Base-by-base conservation (phyloP, 148 eudicot species). In the Gaultheria prostrata region DNA sequence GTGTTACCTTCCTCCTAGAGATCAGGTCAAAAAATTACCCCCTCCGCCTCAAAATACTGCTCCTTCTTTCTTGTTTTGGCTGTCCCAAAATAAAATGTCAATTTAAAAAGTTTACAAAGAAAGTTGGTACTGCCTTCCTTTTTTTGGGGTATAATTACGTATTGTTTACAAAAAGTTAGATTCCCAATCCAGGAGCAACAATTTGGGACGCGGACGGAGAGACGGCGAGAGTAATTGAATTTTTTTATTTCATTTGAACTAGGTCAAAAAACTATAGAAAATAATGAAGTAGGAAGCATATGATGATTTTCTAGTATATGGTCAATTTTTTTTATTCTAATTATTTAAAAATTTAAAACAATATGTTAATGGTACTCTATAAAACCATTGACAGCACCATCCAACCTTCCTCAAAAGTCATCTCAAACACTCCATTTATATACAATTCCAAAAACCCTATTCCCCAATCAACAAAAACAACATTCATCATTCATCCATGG, bases 381-480 rank as follows among this genome's bases (percentile, higher is more conserved):
- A 67, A 30, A 67, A 12, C 14, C 7, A 30, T 7, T 67, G 72
- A 67, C 30, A 67, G 72, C 72, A 67, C 39, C 12, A 18, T 50
- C 12, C 26, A 28, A 45, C 67, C 56, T 30, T 65, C 63, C 4
- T 76, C 20, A 78, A 54, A 21, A 54, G 43, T 17, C 17, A 43
- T 67, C 67, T 67, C 72, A 39, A 72, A 46, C 65, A 43, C 56
- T 30, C 79, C 46, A 79, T 79, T 39, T 84, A 79, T 71, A 84
- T 71, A 30, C 35, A 67, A 26, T 8, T 24, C 56, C 20, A 72
- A 39, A 5, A 39, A 78, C 59, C 70, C 74, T 10, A 28, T 3
- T 56, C 26, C 76, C 1, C 26, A 45, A 45, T 30, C 30, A 78
- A 28, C 51, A 43, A 59, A 26, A 48, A 10, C 4, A 26, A 1